These are phyloP conservation scores for Aspergillus brunneoviolaceus DNA, from an alignment of 2,329 filamentous ascomycete species.

Conservation along the genomic window DNA sequence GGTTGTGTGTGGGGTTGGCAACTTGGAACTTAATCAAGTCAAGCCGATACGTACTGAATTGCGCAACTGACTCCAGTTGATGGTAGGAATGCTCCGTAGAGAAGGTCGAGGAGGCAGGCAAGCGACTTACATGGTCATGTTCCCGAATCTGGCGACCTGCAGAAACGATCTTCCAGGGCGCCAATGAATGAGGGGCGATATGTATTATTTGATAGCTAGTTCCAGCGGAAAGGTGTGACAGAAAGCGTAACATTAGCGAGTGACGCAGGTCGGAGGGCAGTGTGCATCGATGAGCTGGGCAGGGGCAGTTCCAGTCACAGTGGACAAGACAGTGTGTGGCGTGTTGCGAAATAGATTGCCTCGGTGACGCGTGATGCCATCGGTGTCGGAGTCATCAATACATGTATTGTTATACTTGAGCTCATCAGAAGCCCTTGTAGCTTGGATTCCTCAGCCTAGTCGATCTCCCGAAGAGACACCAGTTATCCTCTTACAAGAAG, in stretches of 20 bases:
- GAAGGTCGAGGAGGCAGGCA: background rate
- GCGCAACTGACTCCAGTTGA: too few species aligned
- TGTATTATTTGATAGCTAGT: background rate
- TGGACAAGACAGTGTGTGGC: background rate
- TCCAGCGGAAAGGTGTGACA: background rate
- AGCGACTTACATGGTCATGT: background rate
- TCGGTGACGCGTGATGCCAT: slow-evolving; percentile 8
- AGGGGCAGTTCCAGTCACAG: slow-evolving; percentile 6
- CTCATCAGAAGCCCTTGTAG: background rate
- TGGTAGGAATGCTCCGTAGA: too few species aligned
- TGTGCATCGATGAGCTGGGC: background rate
- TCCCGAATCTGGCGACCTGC: background rate
- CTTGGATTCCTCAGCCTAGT: background rate
- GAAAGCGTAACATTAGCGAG: background rate
- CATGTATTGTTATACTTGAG: background rate
- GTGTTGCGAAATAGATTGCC: background rate
- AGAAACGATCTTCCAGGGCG: background rate
- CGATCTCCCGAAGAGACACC: slow-evolving; percentile 9
- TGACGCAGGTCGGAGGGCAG: background rate
- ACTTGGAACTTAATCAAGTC: too few species aligned
- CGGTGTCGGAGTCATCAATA: background rate
- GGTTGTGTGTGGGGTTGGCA: too few species aligned
- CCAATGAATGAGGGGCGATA: background rate
- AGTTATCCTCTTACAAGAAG: background rate
- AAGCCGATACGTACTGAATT: too few species aligned